These are phyloP conservation scores for Skeletonema grethae DNA, from an alignment of 108 stramenopile genomes.

Conservation along the genomic window DNA sequence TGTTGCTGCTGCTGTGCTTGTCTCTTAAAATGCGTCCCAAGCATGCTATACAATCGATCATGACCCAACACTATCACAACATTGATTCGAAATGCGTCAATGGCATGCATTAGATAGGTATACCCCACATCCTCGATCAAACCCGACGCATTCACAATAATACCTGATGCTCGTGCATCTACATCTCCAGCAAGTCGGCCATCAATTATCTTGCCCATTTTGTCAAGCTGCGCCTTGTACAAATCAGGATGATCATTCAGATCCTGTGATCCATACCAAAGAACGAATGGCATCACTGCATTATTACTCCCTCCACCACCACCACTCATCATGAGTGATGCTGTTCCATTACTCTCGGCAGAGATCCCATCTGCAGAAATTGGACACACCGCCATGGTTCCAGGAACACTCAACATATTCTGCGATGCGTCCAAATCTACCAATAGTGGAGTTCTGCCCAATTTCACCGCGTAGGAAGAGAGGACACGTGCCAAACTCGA, in stretches of 20 bases:
- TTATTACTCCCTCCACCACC: slow-evolving; percentile 4
- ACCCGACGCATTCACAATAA: slow-evolving; percentile 86
- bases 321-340: slow-evolving; percentile 53
- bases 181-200: slow-evolving; percentile 55
- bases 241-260: slow-evolving; percentile 59
- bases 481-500: slow-evolving; percentile 70
- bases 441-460: slow-evolving; percentile 79
- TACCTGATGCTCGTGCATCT: slow-evolving; percentile 70
- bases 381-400: slow-evolving; percentile 71
- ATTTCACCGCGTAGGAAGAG: slow-evolving; percentile 80
- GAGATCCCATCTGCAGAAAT: slow-evolving; percentile 54
- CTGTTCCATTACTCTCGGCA: slow-evolving; percentile 64
- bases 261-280: slow-evolving; percentile 75
- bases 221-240: slow-evolving; percentile 76
- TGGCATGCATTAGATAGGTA: slow-evolving; percentile 65
- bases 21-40: slow-evolving; percentile 69
- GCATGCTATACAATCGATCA: slow-evolving; percentile 87
- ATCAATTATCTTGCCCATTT: slow-evolving; percentile 64
- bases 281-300: slow-evolving; percentile 62
- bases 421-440: slow-evolving; percentile 84
- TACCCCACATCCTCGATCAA: slow-evolving; percentile 77
- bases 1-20: slow-evolving; percentile 22
- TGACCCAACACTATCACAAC: slow-evolving; percentile 85
- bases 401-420: slow-evolving; percentile 76
- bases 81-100: slow-evolving; percentile 68